A percentile compares a stretch with the other conserved stretches of the same genome.
These are phyloP conservation scores for Endocalyx cinctus DNA, from an alignment of 2,329 filamentous ascomycete genomes.

Conservation along the genomic window DNA sequence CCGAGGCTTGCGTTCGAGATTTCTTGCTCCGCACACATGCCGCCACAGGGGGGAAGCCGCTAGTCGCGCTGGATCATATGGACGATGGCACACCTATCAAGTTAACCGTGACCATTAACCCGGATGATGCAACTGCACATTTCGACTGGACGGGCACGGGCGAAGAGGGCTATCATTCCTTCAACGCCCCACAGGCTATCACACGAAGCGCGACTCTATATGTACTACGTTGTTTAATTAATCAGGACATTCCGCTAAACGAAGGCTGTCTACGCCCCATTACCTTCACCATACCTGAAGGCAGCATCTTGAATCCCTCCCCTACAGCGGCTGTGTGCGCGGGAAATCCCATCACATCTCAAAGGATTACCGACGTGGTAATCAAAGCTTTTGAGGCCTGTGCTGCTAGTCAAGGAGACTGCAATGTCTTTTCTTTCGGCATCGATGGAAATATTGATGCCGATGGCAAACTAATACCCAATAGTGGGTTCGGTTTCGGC, in stretches of 20 bases:
- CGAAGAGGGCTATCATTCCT: constrained; percentile 20
- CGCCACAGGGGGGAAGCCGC: constrained; percentile 35
- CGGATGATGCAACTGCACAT: constrained; percentile 24
- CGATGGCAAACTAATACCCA: background rate
- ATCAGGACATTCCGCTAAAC: constrained; percentile 34
- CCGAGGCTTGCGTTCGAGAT: constrained; percentile 21
- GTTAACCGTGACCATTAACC: constrained; percentile 27
- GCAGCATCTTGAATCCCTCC: constrained; percentile 29
- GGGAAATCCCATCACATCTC: background rate
- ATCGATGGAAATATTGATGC: background rate
- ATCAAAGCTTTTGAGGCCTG: background rate
- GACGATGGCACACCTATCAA: constrained; percentile 33
- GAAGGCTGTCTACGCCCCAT: constrained; percentile 33
- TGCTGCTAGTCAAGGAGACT: constrained; percentile 1
- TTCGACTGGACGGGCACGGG: constrained; percentile 35
- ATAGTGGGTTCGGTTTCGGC: background rate
- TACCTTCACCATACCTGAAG: constrained; percentile 26
- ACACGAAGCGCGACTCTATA: constrained; percentile 35
- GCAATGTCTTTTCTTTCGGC: background rate
- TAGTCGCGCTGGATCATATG: constrained; percentile 27
- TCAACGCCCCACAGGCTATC: constrained; percentile 27
- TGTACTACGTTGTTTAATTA: constrained; percentile 30
- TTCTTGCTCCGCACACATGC: constrained; percentile 28
- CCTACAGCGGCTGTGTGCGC: constrained; percentile 27
- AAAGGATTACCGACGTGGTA: background rate